Evolutionary conservation across 2,329 filamentous ascomycete genomes (phyloP).

Genomic region (Fusarium metavorans): DNA sequence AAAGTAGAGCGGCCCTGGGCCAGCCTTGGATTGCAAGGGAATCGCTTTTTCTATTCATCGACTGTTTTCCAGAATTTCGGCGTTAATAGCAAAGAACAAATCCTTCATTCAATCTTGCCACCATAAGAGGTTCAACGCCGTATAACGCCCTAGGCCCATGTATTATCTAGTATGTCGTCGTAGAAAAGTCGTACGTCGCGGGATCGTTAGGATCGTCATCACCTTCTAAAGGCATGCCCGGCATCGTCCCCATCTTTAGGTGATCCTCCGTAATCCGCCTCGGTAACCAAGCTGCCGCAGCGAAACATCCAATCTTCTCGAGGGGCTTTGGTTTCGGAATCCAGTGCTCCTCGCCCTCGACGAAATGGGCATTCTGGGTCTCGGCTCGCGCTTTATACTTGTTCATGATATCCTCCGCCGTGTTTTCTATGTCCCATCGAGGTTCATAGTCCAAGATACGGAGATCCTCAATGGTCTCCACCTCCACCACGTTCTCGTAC

Average conservation of each 20-base stretch:
- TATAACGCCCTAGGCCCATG: not conserved
- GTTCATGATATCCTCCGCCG: not conserved
- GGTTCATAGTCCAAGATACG: not conserved
- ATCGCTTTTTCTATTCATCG: not conserved
- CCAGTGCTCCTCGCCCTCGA: conserved; percentile 4
- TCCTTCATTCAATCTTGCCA: not conserved
- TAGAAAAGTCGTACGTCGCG: not conserved
- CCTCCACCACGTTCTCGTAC: not conserved
- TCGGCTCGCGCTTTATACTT: not conserved
- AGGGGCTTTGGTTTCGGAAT: not conserved
- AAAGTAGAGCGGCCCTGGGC: not conserved
- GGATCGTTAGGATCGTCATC: not conserved
- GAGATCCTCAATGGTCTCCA: not conserved
- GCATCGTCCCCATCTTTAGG: not conserved
- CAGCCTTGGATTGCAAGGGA: not conserved
- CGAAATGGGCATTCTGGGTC: not conserved
- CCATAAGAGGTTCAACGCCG: not conserved
- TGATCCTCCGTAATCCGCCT: not conserved
- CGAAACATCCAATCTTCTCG: conserved; percentile 1
- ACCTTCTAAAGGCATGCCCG: not conserved
- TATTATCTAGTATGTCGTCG: not conserved
- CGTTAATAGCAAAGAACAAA: not conserved
- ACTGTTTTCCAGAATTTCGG: not conserved
- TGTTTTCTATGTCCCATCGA: conserved; percentile 2
- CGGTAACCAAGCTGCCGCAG: not conserved